Evolutionary conservation across 495 filamentous ascomycete genomes (phyloP).

Genomic region (Penicillium malachiteum): DNA sequence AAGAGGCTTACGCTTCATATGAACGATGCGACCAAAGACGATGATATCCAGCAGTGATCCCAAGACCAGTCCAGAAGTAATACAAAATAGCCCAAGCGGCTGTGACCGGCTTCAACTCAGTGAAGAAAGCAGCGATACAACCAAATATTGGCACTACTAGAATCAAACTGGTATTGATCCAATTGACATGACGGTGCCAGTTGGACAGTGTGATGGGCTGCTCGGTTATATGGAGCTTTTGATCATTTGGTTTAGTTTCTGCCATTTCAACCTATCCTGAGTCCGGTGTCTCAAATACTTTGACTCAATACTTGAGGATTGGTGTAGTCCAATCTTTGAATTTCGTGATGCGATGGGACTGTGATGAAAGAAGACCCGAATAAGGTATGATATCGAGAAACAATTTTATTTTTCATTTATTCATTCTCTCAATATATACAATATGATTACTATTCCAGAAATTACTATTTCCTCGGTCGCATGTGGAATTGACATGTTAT

Average conservation of each 20-base stretch:
- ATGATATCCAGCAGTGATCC: conserved; percentile 72
- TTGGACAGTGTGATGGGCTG: conserved; percentile 71
- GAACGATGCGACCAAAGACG: conserved; percentile 86
- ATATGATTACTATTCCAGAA: neutral
- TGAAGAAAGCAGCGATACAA: conserved; percentile 68
- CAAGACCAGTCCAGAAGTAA: conserved; percentile 82
- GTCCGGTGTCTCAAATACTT: neutral
- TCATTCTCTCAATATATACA: neutral
- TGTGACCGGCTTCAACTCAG: conserved; percentile 64
- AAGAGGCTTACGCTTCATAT: conserved; percentile 43
- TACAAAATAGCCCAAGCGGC: conserved; percentile 73
- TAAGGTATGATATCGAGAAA: neutral
- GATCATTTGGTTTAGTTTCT: neutral
- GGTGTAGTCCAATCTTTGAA: neutral
- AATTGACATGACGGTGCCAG: conserved; percentile 92
- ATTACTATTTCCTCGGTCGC: conserved; percentile 6
- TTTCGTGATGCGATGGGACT: neutral
- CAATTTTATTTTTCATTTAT: neutral
- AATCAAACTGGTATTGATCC: conserved; percentile 81
- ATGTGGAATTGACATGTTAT: conserved; percentile 6
- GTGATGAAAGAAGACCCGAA: neutral
- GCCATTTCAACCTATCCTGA: conserved; percentile 1
- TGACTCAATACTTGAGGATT: neutral
- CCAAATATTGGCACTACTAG: conserved; percentile 74
- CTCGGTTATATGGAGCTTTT: conserved; percentile 44